Conservation (phyloP, 2,329 filamentous ascomycete genomes). For the Fusarium sp. region DNA sequence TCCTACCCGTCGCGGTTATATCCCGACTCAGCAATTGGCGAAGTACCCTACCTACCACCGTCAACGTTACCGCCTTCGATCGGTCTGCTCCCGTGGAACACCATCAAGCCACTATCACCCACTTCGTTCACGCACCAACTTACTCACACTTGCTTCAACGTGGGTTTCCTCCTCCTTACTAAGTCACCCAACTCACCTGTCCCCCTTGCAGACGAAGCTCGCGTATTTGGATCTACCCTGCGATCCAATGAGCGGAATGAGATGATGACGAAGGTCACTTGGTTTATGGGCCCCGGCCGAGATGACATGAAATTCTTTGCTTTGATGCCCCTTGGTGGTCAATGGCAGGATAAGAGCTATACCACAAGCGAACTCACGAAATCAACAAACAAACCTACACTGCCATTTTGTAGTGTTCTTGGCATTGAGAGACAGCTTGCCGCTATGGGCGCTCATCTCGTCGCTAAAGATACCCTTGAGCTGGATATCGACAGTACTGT, state of each 20-base stretch:
- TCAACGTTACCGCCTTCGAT: not conserved
- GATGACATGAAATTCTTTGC: not conserved
- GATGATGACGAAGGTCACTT: not conserved
- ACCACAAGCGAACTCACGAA: not conserved
- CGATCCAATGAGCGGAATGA: not conserved
- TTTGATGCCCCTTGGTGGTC: not conserved
- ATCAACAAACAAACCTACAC: not conserved
- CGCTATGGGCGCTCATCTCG: not conserved
- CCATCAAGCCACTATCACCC: not conserved
- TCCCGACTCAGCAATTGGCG: not conserved
- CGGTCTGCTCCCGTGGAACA: not conserved
- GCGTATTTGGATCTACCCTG: not conserved
- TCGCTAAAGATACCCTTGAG: constrained; percentile 1
- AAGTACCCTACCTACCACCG: not conserved
- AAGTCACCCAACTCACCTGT: not conserved
- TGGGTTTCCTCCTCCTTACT: not conserved
- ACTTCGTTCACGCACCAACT: not conserved
- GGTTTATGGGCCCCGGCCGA: not conserved
- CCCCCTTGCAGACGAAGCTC: not conserved
- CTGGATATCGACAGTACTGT: not conserved
- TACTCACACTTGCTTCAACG: not conserved
- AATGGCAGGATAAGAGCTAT: not conserved
- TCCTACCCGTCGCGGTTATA: not conserved
- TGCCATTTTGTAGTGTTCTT: not conserved
- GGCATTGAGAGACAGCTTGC: not conserved